Evolutionary conservation across 306 rosid species (phyloP), one percentile per base, ranked within the genome.

Genomic region (Fragaria iinumae): DNA sequence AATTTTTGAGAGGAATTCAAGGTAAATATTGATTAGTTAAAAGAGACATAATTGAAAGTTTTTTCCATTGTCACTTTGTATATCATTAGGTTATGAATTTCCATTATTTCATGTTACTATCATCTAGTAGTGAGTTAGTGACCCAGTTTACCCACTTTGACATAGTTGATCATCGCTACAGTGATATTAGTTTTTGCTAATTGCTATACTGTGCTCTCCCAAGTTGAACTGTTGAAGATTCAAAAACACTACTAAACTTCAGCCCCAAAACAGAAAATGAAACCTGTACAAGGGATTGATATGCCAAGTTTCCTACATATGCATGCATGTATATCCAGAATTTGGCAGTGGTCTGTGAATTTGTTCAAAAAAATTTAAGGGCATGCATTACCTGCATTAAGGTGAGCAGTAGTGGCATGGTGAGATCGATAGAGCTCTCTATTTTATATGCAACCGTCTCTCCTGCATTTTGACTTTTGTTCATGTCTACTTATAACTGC

Each of bases 391-490:
- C 18, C 70, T 66, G 77, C 64, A 34, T 66, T 65, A 69, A 73
- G 82, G 74, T 79, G 78, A 63, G 44, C 44, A 63, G 23, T 63
- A 11, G 38, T 11, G 17, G 27, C 47, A 6, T 11, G 2, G 36
- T 23, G 18, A 25, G 36, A 1, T 6, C 27, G 41, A 4, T 4
- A 23, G 65, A 1, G 36, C 29, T 20, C 65, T 11, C 8, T 14
- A 59, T 59, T 50, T 62, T 63, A 38, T 73, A 56, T 73, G 69
- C 69, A 32, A 13, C 16, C 29, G 13, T 32, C 48, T 53, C 43
- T 36, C 55, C 25, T 44, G 41, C 65, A 25, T 29, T 69, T 82
- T 77, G 85, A 82, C 85, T 77, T 81, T 81, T 9, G 34, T 25
- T 38, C 66, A 45, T 34, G 68, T 12, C n/a, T 38, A 20, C 47